Conservation (phyloP, 2,329 filamentous ascomycete species). For the Hymenoscyphus albidus region DNA sequence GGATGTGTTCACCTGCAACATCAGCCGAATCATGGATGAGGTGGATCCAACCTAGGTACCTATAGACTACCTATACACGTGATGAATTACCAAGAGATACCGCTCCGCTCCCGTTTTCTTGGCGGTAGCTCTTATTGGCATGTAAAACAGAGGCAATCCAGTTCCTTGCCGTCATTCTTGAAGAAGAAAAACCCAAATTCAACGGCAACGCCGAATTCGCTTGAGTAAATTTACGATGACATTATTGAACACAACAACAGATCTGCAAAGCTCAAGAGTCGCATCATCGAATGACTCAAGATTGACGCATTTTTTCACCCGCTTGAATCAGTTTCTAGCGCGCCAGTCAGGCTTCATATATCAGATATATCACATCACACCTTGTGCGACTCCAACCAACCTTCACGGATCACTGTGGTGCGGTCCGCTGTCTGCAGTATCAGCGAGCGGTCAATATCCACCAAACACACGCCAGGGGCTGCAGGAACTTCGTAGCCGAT, state of each 20-base stretch:
- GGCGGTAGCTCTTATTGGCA: not conserved
- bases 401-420: not conserved
- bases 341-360: not conserved
- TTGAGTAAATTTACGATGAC: not conserved
- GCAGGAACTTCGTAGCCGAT: too few relatives aligned
- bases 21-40: not conserved
- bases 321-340: not conserved
- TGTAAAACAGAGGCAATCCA: not conserved
- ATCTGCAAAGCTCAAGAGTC: not conserved
- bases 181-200: not conserved
- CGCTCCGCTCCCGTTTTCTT: not conserved
- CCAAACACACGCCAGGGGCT: not conserved
- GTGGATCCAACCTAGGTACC: too few relatives aligned
- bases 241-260: not conserved
- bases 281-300: not conserved
- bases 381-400: not conserved
- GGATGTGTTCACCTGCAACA: not conserved
- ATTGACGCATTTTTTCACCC: not conserved
- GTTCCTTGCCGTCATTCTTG: not conserved
- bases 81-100: not conserved
- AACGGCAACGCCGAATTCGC: not conserved
- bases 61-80: too few relatives aligned
- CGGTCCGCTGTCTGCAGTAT: not conserved
- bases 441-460: not conserved
- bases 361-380: too few relatives aligned